Conservation (phyloP, 179 eudicot genomes). For the Beta macrorhiza region DNA sequence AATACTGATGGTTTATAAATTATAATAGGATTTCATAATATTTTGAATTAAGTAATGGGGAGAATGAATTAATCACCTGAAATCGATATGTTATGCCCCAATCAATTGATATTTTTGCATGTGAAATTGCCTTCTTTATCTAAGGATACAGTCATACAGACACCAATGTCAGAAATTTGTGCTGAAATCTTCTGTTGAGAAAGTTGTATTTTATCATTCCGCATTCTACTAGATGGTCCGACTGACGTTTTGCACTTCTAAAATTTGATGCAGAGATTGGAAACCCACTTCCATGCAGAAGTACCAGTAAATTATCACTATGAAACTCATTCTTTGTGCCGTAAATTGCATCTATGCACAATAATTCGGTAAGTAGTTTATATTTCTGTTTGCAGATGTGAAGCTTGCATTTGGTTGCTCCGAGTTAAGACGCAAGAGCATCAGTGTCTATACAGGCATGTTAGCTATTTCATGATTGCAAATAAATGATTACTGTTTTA, state of each 20-base stretch:
- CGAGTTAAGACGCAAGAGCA: constrained; percentile 42
- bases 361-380: not conserved
- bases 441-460: constrained; percentile 71
- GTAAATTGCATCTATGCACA: not conserved
- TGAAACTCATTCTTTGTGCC: constrained; percentile 5
- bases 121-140: too few species aligned
- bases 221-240: not conserved
- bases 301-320: constrained; percentile 42
- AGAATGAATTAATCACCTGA: too few species aligned
- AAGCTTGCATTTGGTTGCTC: constrained; percentile 70
- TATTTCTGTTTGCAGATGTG: constrained; percentile 44
- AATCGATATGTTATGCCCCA: too few species aligned
- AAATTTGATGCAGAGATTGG: constrained; percentile 63
- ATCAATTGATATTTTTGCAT: too few species aligned
- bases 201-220: not conserved
- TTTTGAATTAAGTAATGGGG: too few species aligned
- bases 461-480: not conserved
- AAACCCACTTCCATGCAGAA: constrained; percentile 70
- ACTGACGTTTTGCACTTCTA: constrained; percentile 22
- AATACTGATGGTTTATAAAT: too few species aligned
- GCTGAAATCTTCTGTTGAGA: not conserved
- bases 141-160: not conserved
- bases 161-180: not conserved
- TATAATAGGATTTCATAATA: too few species aligned
- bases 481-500: not conserved